A percentile compares a stretch with the other conserved stretches of the same genome.
Evolutionary conservation across 805 yeast genomes (phyloP).

Genomic region (Saturnispora quitensis): DNA sequence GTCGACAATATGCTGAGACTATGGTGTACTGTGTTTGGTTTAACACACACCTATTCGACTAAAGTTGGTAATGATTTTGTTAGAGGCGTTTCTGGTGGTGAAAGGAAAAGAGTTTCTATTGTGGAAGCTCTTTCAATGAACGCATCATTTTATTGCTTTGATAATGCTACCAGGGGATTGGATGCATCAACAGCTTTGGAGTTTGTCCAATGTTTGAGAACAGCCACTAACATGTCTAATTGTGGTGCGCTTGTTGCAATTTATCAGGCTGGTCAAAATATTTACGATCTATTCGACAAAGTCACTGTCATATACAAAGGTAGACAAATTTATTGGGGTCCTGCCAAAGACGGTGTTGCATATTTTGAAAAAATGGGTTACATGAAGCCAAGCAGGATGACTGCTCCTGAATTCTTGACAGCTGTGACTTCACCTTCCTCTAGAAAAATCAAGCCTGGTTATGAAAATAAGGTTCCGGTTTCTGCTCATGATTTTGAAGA

Average conservation of each 20-base stretch:
- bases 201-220: constrained; percentile 50
- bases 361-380: constrained; percentile 56
- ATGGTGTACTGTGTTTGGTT: constrained; percentile 48
- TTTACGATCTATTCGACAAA: constrained; percentile 52
- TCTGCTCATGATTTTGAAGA: constrained; percentile 49
- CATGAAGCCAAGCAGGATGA: constrained; percentile 55
- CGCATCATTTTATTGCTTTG: constrained; percentile 53
- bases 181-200: constrained; percentile 65
- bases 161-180: constrained; percentile 61
- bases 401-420: constrained; percentile 61
- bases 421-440: constrained; percentile 60
- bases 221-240: constrained; percentile 48
- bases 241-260: constrained; percentile 55
- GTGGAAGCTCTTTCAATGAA: constrained; percentile 52
- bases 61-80: constrained; percentile 59
- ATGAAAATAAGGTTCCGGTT: constrained; percentile 45
- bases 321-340: constrained; percentile 52
- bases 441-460: constrained; percentile 42
- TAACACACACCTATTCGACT: constrained; percentile 50
- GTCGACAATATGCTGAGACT: constrained; percentile 36
- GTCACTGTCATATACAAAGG: constrained; percentile 53
- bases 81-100: constrained; percentile 66
- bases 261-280: constrained; percentile 61
- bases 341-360: constrained; percentile 42
- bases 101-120: constrained; percentile 60